Percentiles rank a stretch among this genome's conserved stretches.
These are phyloP conservation scores for Elsinoe arachidis DNA, from an alignment of 2,329 filamentous ascomycete species.

Conservation along the genomic window DNA sequence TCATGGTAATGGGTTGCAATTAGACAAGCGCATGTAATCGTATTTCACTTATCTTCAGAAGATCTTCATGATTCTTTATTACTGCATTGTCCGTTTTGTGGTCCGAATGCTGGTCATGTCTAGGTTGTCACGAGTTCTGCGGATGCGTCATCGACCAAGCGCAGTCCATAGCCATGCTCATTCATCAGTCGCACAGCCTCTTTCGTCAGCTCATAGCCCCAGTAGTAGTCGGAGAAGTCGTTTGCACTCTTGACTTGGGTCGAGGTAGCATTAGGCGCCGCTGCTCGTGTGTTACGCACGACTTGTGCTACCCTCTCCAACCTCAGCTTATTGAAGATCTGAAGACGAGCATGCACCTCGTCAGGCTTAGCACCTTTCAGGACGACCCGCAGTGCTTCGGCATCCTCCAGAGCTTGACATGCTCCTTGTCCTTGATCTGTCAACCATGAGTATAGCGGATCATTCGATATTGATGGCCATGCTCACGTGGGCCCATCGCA, in stretches of 20 bases:
- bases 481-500: neutral
- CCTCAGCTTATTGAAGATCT: neutral
- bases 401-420: conserved; percentile 3
- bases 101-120: neutral
- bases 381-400: neutral
- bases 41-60: no score
- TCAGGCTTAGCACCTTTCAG: neutral
- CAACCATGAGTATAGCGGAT: neutral
- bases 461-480: neutral
- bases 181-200: neutral
- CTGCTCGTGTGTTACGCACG: neutral
- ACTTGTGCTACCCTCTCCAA: neutral
- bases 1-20: neutral
- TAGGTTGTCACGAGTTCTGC: neutral
- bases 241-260: neutral
- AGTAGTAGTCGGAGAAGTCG: conserved; percentile 1
- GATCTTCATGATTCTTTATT: neutral
- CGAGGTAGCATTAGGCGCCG: neutral
- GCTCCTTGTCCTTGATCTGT: conserved; percentile 4
- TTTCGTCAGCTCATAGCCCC: neutral
- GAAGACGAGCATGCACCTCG: neutral
- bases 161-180: neutral
- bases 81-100: neutral
- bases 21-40: neutral
- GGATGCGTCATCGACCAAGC: neutral